Percentiles rank a stretch among this genome's conserved stretches.
These are phyloP conservation scores for Stachybotrys elegans DNA, from an alignment of 2,329 filamentous ascomycete genomes.

Conservation along the genomic window DNA sequence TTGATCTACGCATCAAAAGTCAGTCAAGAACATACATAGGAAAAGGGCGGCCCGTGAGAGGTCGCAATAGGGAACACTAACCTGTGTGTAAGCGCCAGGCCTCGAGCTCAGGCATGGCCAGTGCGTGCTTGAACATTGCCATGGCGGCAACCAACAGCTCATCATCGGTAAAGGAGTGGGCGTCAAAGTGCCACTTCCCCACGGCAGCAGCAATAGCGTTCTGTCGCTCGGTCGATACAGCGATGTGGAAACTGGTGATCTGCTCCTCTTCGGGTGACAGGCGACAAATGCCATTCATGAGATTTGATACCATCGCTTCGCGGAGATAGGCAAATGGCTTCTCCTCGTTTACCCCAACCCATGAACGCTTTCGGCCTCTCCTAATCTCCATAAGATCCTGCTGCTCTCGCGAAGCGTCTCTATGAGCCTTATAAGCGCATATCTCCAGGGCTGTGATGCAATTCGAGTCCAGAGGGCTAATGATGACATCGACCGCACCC, in stretches of 20 bases:
- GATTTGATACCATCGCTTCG: slow-evolving; percentile 86
- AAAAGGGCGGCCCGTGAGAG: not conserved
- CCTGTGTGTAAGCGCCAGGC: slow-evolving; percentile 74
- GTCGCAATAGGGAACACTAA: slow-evolving; percentile 34
- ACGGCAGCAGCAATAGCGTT: slow-evolving; percentile 63
- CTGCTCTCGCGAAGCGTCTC: slow-evolving; percentile 69
- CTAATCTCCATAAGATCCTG: slow-evolving; percentile 66
- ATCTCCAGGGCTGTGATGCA: slow-evolving; percentile 72
- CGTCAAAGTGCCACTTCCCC: slow-evolving; percentile 81
- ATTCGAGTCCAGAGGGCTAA: slow-evolving; percentile 70
- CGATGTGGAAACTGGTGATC: slow-evolving; percentile 60
- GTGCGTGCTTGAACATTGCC: slow-evolving; percentile 83
- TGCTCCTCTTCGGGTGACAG: slow-evolving; percentile 57
- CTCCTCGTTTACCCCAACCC: slow-evolving; percentile 82
- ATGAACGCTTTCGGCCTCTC: slow-evolving; percentile 77
- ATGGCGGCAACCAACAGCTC: slow-evolving; percentile 83
- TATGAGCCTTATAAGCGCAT: slow-evolving; percentile 78
- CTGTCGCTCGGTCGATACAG: slow-evolving; percentile 61
- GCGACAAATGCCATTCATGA: slow-evolving; percentile 87
- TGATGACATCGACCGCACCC: slow-evolving; percentile 81
- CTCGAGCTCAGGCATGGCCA: slow-evolving; percentile 75
- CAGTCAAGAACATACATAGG: no score
- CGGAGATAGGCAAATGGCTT: slow-evolving; percentile 85
- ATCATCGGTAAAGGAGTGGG: slow-evolving; percentile 84
- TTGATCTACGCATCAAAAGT: slow-evolving; percentile 51